Evolutionary conservation across 1,284 basidiomycete species (phyloP).

Genomic region (Tranzscheliella williamsii): DNA sequence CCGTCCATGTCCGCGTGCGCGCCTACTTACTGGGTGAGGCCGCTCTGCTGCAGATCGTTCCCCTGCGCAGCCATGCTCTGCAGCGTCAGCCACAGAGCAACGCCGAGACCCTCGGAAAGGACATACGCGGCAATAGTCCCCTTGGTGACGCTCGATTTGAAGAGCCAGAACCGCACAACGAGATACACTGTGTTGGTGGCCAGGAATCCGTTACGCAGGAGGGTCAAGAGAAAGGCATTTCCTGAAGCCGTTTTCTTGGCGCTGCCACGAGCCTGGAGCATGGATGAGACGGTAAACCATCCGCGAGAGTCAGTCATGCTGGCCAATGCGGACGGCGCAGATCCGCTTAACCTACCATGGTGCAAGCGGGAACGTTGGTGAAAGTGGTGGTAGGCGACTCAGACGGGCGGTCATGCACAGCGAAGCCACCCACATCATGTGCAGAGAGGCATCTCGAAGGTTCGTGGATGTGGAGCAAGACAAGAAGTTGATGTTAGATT

Average conservation of each 20-base stretch:
- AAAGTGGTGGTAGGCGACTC: too few species aligned
- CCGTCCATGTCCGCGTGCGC: too few species aligned
- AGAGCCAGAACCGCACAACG: conserved; percentile 39
- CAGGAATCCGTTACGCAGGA: conserved; percentile 51
- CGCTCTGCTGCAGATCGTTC: conserved; percentile 54
- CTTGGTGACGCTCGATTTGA: conserved; percentile 18
- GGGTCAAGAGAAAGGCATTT: conserved; percentile 43
- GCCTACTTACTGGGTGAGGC: conserved; percentile 56
- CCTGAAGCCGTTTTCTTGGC: conserved; percentile 41
- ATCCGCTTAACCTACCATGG: too few species aligned
- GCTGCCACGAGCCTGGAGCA: conserved; percentile 45
- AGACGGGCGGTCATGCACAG: too few species aligned
- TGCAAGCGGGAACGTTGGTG: too few species aligned
- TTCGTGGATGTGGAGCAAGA: too few species aligned
- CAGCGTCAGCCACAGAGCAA: conserved; percentile 49
- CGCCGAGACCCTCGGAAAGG: conserved; percentile 53
- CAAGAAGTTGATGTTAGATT: too few species aligned
- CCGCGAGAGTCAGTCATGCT: too few species aligned
- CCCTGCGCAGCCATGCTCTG: conserved; percentile 56
- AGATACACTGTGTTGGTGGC: conserved; percentile 51
- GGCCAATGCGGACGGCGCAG: too few species aligned
- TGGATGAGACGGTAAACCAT: too few species aligned
- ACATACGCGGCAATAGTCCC: conserved; percentile 37
- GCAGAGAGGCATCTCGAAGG: too few species aligned
- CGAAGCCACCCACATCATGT: too few species aligned